phyloP scores from a whole-genome alignment of 148 eudicot genomes.

The Rhododendron mucronatum region DNA sequence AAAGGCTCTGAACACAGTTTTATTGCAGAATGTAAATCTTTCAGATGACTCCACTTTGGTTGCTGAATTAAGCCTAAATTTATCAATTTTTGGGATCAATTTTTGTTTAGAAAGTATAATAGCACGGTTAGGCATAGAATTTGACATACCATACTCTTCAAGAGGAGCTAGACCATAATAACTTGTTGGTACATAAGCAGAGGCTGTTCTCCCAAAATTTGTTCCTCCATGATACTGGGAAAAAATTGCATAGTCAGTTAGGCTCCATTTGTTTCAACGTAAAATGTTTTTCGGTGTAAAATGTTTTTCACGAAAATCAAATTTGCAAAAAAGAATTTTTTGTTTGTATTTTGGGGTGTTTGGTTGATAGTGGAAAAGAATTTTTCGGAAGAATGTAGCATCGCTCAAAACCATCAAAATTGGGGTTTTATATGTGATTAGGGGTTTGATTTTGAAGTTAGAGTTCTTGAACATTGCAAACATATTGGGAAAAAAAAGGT shows the following conservation, averaged over 20 bases:
- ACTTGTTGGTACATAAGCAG: constrained; percentile 44
- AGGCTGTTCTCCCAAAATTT: constrained; percentile 61
- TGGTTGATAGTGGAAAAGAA: no score
- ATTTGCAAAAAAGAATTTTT: no score
- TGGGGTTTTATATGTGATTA: no score
- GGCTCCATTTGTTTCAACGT: no score
- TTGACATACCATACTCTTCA: constrained; percentile 58
- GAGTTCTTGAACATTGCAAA: no score
- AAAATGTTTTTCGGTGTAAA: no score
- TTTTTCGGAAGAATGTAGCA: no score
- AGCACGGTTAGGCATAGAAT: background rate
- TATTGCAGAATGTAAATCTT: constrained; percentile 55
- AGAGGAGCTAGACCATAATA: constrained; percentile 75
- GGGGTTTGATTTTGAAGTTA: no score
- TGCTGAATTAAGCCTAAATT: constrained; percentile 44
- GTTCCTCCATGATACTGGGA: constrained; percentile 74
- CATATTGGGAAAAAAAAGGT: no score
- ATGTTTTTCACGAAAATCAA: no score
- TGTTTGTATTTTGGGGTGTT: no score
- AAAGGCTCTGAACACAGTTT: constrained; percentile 44
- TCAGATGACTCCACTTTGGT: constrained; percentile 71
- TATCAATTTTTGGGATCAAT: background rate
- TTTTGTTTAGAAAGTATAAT: background rate
- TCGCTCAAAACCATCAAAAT: no score
- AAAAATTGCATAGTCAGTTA: background rate